Percentiles rank a stretch among this genome's conserved stretches.
Conservation (phyloP, 805 yeast species). For the Metschnikowia lochheadii region DNA sequence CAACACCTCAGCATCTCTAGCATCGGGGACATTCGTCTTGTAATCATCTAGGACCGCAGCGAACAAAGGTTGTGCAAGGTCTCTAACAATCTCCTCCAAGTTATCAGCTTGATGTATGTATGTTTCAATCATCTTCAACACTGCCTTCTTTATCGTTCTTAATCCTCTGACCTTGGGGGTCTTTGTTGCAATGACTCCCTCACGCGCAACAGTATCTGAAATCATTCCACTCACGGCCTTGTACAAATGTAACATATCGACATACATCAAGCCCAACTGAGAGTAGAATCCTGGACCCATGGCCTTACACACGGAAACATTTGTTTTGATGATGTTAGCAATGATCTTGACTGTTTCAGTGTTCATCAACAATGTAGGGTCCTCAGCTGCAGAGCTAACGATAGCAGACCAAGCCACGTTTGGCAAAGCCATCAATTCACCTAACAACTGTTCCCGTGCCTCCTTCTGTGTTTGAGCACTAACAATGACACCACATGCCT, state of each 20-base stretch:
- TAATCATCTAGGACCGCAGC: constrained; percentile 87
- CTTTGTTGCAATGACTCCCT: constrained; percentile 87
- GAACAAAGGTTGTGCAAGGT: constrained; percentile 77
- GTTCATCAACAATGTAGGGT: constrained; percentile 73
- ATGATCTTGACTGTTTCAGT: constrained; percentile 86
- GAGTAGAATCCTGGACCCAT: constrained; percentile 88
- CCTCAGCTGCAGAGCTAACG: constrained; percentile 76
- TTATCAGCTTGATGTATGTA: constrained; percentile 86
- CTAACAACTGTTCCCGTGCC: constrained; percentile 65
- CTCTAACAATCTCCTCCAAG: constrained; percentile 75
- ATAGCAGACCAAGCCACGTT: constrained; percentile 93
- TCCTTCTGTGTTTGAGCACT: constrained; percentile 76
- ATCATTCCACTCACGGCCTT: constrained; percentile 86
- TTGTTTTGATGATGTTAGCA: constrained; percentile 91
- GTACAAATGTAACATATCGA: constrained; percentile 85
- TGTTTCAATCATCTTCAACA: constrained; percentile 81
- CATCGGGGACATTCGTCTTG: constrained; percentile 84
- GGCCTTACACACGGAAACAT: constrained; percentile 91
- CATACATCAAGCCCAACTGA: constrained; percentile 81
- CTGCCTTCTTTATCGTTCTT: constrained; percentile 94
- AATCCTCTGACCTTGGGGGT: constrained; percentile 93
- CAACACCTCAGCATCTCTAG: constrained; percentile 95
- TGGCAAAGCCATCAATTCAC: constrained; percentile 84
- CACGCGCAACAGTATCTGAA: constrained; percentile 69
- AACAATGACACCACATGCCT: constrained; percentile 92